Base-by-base conservation (phyloP, 345 rosid genomes). In the Brassica rapa region DNA sequence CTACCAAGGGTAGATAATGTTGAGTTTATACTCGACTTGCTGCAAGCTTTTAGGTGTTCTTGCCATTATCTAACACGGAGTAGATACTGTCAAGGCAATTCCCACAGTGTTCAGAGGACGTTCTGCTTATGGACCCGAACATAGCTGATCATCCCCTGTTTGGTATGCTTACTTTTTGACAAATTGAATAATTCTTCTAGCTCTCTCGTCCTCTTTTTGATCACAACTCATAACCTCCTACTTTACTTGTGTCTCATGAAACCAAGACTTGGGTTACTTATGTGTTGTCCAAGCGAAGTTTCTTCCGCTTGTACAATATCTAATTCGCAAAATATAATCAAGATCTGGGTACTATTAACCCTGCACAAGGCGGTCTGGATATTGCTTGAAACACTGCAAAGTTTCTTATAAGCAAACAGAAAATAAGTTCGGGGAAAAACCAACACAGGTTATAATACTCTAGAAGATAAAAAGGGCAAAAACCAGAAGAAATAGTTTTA, bases 41-140 rank as follows among this genome's bases (percentile, higher is more conserved):
- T 51, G 62, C 63, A 73, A 73, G 53, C 35, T 53, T 53, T 65
- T 4, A 51, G 37, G 35, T 64, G 12, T 64, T 53, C 29, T 74
- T 35, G 65, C 29, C 12, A 74, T 35, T 33, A 53, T 32, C 35
- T 32, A 32, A 32, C 35, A 32, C 35, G 35, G 35, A 5, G 7
- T 0, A 53, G 25, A 51, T 53, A 8, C 25, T 55, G 35, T 37
- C 3, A 33, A 64, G 24, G 64, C 63, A 74, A 64, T 15, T 19
- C 53, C 30, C 30, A 39, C 32, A 29, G 43, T 21, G 24, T 41
- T 67, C 35, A 66, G 68, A 15, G 43, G 24, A 64, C 27, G 61
- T 24, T 0, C 19, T 19, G 1, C 12, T 19, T 19, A 56, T 56
- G 62, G 14, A 56, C 14, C 14, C 2, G 29, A 56, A 56, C 14